These are phyloP conservation scores for Solanum corneliomulleri DNA, from an alignment of 257 asterid genomes.

Conservation along the genomic window DNA sequence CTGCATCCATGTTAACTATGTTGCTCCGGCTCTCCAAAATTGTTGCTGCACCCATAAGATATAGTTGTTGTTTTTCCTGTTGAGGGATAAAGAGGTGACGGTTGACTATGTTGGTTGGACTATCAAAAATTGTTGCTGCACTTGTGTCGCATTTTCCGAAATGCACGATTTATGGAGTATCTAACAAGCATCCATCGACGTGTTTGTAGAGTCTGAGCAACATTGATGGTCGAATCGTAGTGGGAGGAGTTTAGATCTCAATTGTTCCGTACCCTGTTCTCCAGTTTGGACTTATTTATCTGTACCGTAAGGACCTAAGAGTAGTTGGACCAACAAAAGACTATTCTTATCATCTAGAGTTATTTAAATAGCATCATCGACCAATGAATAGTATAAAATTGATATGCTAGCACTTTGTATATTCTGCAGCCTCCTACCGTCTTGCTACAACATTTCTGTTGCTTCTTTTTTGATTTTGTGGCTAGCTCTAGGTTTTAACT, in stretches of 20 bases:
- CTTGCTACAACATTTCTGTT: not conserved
- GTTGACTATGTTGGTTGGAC: not conserved
- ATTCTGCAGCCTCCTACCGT: not conserved
- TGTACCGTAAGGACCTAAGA: not conserved
- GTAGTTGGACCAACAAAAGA: not conserved
- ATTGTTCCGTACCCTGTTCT: not conserved
- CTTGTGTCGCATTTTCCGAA: not conserved
- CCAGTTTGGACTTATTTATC: not conserved
- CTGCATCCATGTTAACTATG: no score
- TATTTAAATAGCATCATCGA: not conserved
- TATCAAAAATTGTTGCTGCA: not conserved
- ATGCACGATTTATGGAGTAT: not conserved
- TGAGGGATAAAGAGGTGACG: not conserved
- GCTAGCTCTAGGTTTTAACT: not conserved
- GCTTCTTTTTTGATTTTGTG: not conserved
- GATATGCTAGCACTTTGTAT: not conserved
- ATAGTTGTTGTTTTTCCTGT: not conserved
- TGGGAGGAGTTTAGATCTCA: not conserved
- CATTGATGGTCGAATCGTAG: not conserved
- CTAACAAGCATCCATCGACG: not conserved
- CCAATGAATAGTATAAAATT: not conserved
- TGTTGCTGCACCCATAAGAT: not conserved
- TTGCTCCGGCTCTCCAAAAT: not conserved
- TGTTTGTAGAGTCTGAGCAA: not conserved
- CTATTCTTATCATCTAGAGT: not conserved